A percentile compares a stretch with the other conserved stretches of the same genome.
Evolutionary conservation across 768 basidiomycete genomes (phyloP).

Genomic region (Austroboletus eburneus): DNA sequence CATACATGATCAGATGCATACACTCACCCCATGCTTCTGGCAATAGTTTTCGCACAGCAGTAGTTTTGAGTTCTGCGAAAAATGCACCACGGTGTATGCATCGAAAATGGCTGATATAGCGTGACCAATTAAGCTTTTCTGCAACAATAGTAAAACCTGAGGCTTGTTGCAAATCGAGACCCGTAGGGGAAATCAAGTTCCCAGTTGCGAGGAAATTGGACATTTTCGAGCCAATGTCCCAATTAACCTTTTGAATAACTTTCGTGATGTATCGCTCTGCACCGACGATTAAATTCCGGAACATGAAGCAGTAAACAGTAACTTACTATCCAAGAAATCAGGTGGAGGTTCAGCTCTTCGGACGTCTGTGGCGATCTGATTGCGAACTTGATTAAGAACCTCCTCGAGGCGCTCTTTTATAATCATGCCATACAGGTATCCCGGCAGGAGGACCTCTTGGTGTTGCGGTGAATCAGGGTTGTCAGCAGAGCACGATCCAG

Average conservation of each 20-base stretch:
- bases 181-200: conserved; percentile 90
- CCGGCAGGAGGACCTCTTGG: conserved; percentile 95
- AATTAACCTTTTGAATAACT: conserved; percentile 72
- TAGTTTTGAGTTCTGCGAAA: conserved; percentile 98
- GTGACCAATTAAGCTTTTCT: conserved; percentile 97
- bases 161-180: conserved; percentile 94
- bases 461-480: conserved; percentile 99
- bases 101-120: conserved; percentile 96
- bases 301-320: background rate
- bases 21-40: conserved; percentile 95
- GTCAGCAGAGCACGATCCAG: conserved; percentile 85
- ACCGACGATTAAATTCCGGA: conserved; percentile 4
- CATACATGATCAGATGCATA: background rate
- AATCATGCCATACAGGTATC: conserved; percentile 91
- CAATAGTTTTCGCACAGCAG: conserved; percentile 90
- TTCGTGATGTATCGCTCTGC: conserved; percentile 80
- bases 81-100: conserved; percentile 99
- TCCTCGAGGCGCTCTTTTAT: conserved; percentile 97
- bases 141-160: conserved; percentile 99
- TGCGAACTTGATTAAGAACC: conserved; percentile 67
- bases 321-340: conserved; percentile 85
- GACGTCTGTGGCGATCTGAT: conserved; percentile 68
- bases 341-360: conserved; percentile 68
- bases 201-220: conserved; percentile 97
- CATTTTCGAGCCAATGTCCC: conserved; percentile 86